Evolutionary conservation across 805 yeast genomes (phyloP), one percentile per base, ranked within the genome.

Genomic region (Myxozyma neglecta): DNA sequence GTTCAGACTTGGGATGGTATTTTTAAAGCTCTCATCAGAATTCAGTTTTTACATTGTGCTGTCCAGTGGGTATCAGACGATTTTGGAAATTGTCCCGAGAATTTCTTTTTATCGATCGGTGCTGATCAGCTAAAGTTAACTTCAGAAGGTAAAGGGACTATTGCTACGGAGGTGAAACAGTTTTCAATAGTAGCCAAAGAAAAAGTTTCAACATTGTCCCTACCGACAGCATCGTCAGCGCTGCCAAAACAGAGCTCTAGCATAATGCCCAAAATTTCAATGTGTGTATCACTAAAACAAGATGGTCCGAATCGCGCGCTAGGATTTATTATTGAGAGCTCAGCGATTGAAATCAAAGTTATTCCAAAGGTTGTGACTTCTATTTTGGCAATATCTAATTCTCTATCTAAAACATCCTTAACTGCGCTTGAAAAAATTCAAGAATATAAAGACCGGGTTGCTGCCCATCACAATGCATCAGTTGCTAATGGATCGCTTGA

Each of bases 31-130:
- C 49, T 51, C 2, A 49, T 63, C 20, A 56, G 66, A 34, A 53
- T 63, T 9, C 58, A 49, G 51, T 53, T 63, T 36, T 14, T 34
- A 10, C 16, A 53, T 16, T 47, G 54, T 6, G 47, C 61, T 0
- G 24, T 56, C 16, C 49, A 49, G 32, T 63, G 66, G 66, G 37
- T 63, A 1, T 60, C 66, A 18, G 66, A 63, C 40, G 61, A 63
- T 39, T 53, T 55, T 40, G 56, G 42, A 6, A 53, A 34, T n/a
- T 16, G 37, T 3, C 24, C 29, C 3, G 39, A 56, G 24, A 40
- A 43, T 24, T 62, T 62, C 24, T 40, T 32, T 29, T 18, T 58
- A 37, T 36, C 51, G 13, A 24, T 62, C 35, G 35, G 59, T 8
- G 45, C 60, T 11, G 60, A 62, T 16, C 29, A 45, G 16, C 7